Base-by-base conservation (phyloP, 441 rosid genomes). In the Mallotus repandus region DNA sequence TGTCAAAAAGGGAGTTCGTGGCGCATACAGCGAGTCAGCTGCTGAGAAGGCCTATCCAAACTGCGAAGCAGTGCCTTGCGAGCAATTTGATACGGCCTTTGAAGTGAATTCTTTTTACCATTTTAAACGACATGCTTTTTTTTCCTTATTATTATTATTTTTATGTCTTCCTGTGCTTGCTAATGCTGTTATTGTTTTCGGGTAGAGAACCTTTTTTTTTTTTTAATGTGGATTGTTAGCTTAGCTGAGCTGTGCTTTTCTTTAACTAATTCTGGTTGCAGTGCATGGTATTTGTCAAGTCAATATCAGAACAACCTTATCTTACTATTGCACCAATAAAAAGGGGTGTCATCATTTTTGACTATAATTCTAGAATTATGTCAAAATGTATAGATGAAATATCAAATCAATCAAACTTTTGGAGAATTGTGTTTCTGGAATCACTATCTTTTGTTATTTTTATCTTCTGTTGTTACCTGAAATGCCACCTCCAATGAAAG, bases 1-100 rank as follows among this genome's bases (percentile, higher is more conserved):
- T 63, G 25, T 63, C 62, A 53, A 57, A 53, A 62, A 95, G 98
- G 98, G 99, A 69, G 92, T 89, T 76, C 81, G 83, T 72, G 99
- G 99, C 32, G 98, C 99, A 2, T 89, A 89, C 81, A 93, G 96
- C 61, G 98, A 95, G 74, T 86, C 96, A 21, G 99, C 97, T 12
- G 99, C 98, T 19, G 84, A 87, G 74, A 95, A 95, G 87, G 98
- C 97, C 7, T 93, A 93, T 76, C 97, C 97, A 1, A 91, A 88
- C 29, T 95, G 98, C 67, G 96, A 91, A 84, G 89, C 98, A 19
- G 97, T 93, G 77, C 97, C 99, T 0, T 95, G 96, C 63, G 96
- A 93, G 73, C 92, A 95, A 81, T 95, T 95, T 67, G 98, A 95
- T 16, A 78, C 94, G 5, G 99, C 96, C 18, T 95, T 95, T 77